A percentile compares a stretch with the other conserved stretches of the same genome.
Evolutionary conservation across 495 filamentous ascomycete species (phyloP).

Genomic region (Beverwykella pulmonaria): DNA sequence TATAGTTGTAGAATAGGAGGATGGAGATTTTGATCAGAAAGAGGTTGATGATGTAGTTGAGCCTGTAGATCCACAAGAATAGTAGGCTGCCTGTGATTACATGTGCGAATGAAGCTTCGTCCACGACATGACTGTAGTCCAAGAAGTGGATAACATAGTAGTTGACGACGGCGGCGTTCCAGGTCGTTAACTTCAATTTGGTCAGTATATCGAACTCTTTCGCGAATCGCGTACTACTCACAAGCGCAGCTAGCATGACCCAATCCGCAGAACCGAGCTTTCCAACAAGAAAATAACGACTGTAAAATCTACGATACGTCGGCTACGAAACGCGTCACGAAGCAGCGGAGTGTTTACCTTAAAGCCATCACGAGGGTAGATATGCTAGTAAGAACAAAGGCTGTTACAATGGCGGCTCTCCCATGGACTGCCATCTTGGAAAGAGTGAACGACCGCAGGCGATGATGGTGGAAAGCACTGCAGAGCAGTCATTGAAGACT

Average conservation of each 20-base stretch:
- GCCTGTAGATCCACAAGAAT: constrained; percentile 25
- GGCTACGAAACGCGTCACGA: neutral
- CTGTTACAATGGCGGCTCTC: constrained; percentile 9
- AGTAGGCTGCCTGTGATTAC: constrained; percentile 7
- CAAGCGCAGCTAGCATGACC: constrained; percentile 29
- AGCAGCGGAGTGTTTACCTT: constrained; percentile 7
- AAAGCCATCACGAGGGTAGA: constrained; percentile 26
- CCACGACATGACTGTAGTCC: constrained; percentile 16
- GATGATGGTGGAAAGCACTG: neutral
- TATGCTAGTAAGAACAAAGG: constrained; percentile 23
- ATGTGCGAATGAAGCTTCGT: neutral
- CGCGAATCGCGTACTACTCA: constrained; percentile 3
- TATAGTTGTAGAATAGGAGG: constrained; percentile 35
- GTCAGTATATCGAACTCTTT: neutral
- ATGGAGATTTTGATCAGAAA: constrained; percentile 29
- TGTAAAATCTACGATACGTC: constrained; percentile 25
- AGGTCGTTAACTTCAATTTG: constrained; percentile 15
- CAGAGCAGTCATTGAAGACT: constrained; percentile 17
- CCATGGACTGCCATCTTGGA: constrained; percentile 18
- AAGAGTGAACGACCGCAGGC: neutral
- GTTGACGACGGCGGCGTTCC: constrained; percentile 26
- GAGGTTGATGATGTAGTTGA: constrained; percentile 24
- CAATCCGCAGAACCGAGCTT: constrained; percentile 31
- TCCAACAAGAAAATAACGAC: constrained; percentile 29
- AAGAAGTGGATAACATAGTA: constrained; percentile 21